Percentiles rank a stretch among this genome's conserved stretches.
These are phyloP conservation scores for Thalia dealbata DNA, from an alignment of 176 grass and related monocot species.

Conservation along the genomic window DNA sequence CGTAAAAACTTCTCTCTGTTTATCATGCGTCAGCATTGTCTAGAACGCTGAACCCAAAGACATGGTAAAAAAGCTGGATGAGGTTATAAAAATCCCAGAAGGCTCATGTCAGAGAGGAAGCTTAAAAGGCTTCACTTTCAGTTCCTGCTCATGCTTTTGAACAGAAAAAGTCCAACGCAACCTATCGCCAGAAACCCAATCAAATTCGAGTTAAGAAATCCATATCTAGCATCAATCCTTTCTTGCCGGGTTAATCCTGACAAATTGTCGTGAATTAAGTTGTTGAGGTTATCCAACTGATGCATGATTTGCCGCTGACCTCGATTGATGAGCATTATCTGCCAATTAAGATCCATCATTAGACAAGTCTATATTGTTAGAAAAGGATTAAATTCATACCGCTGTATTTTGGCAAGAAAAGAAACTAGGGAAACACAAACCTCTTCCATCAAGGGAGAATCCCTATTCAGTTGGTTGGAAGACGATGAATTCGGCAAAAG, in stretches of 20 bases:
- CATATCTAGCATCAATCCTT: not conserved
- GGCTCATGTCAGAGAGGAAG: not conserved
- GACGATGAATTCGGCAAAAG: constrained; percentile 68
- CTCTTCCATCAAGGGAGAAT: constrained; percentile 81
- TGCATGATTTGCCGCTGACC: constrained; percentile 82
- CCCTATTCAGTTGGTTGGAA: constrained; percentile 66
- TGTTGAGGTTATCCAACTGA: constrained; percentile 72
- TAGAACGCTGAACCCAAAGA: not conserved
- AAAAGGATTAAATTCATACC: constrained; percentile 3
- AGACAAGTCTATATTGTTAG: not conserved
- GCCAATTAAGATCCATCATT: not conserved
- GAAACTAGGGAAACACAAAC: constrained; percentile 19
- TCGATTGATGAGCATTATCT: constrained; percentile 60
- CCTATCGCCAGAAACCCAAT: not conserved
- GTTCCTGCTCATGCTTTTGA: constrained; percentile 8
- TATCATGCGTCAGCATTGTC: not conserved
- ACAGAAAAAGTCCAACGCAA: not conserved
- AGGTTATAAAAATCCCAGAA: not conserved
- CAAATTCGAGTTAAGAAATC: not conserved
- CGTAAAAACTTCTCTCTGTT: not conserved
- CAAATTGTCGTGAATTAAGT: constrained; percentile 61
- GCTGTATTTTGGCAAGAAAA: not conserved
- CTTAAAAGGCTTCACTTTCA: not conserved
- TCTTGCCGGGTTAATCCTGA: constrained; percentile 11
- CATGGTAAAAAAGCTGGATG: not conserved